These are phyloP conservation scores for Hericium erinaceus DNA, from an alignment of 768 basidiomycete species.

Conservation along the genomic window DNA sequence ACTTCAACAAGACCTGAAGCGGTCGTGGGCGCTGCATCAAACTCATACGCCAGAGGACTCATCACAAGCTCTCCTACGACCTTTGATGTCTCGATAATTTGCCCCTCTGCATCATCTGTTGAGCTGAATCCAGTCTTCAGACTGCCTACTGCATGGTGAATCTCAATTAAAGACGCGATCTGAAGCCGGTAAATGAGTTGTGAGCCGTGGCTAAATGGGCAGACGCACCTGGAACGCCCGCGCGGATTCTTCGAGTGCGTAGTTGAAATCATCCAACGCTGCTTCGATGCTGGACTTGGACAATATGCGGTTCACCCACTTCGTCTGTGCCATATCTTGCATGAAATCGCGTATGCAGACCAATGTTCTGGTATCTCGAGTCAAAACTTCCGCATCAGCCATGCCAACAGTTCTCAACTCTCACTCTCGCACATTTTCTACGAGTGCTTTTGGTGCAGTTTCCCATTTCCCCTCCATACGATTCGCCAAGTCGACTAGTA, in stretches of 20 bases:
- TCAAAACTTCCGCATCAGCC: neutral
- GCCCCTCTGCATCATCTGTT: too few species aligned
- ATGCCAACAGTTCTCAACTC: neutral
- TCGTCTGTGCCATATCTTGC: conserved; percentile 8
- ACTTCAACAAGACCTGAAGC: too few species aligned
- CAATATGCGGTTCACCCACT: conserved; percentile 13
- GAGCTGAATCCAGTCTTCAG: neutral
- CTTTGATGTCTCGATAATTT: too few species aligned
- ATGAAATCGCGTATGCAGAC: conserved; percentile 15
- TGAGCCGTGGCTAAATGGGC: neutral
- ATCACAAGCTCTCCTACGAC: too few species aligned
- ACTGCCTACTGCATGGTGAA: conserved; percentile 13
- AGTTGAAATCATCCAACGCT: conserved; percentile 5
- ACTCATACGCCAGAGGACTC: too few species aligned
- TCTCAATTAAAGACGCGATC: conserved; percentile 16
- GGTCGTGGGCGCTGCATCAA: too few species aligned
- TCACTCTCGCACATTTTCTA: conserved; percentile 15
- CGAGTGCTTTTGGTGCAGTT: conserved; percentile 11
- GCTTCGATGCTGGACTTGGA: conserved; percentile 11
- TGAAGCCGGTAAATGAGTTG: neutral
- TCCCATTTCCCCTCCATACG: conserved; percentile 19
- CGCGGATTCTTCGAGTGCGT: conserved; percentile 11
- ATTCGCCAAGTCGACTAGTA: conserved; percentile 8
- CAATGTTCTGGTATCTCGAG: conserved; percentile 4
- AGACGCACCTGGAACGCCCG: conserved; percentile 10